Evolutionary conservation across 306 rosid species (phyloP).

Genomic region (Citrullus amarus): DNA sequence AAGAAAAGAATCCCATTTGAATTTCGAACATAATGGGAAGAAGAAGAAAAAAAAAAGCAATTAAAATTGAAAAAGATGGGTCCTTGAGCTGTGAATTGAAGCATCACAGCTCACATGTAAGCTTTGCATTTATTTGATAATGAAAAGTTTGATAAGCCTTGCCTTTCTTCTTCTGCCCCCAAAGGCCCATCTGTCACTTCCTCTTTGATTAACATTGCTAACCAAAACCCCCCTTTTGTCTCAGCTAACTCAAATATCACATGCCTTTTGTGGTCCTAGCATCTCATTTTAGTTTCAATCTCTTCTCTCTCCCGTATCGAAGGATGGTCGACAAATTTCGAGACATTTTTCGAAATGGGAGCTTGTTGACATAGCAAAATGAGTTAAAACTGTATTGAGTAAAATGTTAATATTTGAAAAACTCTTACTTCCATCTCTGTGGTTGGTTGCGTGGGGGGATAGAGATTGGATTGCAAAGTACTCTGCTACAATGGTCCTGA

Average conservation of each 20-base stretch:
- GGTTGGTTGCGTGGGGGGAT: not conserved
- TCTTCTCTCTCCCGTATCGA: too few relatives aligned
- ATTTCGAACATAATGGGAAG: too few relatives aligned
- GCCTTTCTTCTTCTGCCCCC: not conserved
- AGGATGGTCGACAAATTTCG: not conserved
- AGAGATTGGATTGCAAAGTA: not conserved
- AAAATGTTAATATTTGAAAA: not conserved
- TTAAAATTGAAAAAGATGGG: slow-evolving; percentile 1
- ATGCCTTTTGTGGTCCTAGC: slow-evolving; percentile 1
- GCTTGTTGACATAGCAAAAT: too few relatives aligned
- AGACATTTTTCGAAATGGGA: not conserved
- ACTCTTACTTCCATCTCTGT: not conserved
- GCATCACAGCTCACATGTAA: slow-evolving; percentile 7
- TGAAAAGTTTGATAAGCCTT: not conserved
- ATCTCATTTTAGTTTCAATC: not conserved
- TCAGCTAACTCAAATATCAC: not conserved
- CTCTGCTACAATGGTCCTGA: not conserved
- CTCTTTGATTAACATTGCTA: not conserved
- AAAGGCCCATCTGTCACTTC: not conserved
- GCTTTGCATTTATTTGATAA: slow-evolving; percentile 1
- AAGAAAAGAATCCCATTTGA: too few relatives aligned
- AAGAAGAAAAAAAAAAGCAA: too few relatives aligned
- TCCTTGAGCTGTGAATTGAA: slow-evolving; percentile 6
- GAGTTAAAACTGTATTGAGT: not conserved
- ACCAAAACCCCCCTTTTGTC: slow-evolving; percentile 1